Percentiles rank a stretch among this genome's conserved stretches.
These are phyloP conservation scores for Purshia tridentata DNA, from an alignment of 306 rosid genomes.

Conservation along the genomic window DNA sequence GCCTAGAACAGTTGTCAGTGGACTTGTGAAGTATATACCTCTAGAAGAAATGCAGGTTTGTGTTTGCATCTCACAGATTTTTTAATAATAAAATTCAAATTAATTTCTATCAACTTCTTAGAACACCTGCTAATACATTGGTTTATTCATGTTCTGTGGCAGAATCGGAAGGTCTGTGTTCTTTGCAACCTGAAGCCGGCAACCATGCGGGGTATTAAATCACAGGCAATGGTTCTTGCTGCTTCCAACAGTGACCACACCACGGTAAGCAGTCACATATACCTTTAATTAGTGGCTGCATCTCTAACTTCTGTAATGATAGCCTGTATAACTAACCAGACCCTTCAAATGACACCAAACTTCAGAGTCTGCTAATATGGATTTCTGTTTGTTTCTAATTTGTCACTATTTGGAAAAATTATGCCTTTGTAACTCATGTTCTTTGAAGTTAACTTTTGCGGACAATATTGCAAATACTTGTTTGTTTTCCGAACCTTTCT, in stretches of 20 bases:
- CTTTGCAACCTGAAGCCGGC: slow-evolving; percentile 94
- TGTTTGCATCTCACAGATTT: slow-evolving; percentile 8
- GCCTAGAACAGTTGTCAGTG: slow-evolving; percentile 89
- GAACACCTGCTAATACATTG: neutral
- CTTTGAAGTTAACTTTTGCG: neutral
- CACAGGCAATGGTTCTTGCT: slow-evolving; percentile 98
- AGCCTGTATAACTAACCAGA: neutral
- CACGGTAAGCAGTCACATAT: slow-evolving; percentile 41
- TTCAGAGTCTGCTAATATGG: neutral
- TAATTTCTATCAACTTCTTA: neutral
- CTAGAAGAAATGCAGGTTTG: slow-evolving; percentile 92
- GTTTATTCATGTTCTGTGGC: slow-evolving; percentile 33
- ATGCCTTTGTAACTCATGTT: neutral
- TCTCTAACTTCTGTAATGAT: neutral
- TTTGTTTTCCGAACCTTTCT: neutral
- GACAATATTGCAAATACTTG: neutral
- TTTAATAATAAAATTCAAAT: neutral
- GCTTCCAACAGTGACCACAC: slow-evolving; percentile 71
- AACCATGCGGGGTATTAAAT: slow-evolving; percentile 81
- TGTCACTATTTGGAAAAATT: neutral
- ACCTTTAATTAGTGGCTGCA: slow-evolving; percentile 10
- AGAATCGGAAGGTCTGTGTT: slow-evolving; percentile 92
- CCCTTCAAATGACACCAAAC: neutral
- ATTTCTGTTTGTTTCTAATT: neutral
- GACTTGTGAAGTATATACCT: slow-evolving; percentile 85